Base-by-base conservation (phyloP, 345 rosid genomes). In the Euclidium syriacum region DNA sequence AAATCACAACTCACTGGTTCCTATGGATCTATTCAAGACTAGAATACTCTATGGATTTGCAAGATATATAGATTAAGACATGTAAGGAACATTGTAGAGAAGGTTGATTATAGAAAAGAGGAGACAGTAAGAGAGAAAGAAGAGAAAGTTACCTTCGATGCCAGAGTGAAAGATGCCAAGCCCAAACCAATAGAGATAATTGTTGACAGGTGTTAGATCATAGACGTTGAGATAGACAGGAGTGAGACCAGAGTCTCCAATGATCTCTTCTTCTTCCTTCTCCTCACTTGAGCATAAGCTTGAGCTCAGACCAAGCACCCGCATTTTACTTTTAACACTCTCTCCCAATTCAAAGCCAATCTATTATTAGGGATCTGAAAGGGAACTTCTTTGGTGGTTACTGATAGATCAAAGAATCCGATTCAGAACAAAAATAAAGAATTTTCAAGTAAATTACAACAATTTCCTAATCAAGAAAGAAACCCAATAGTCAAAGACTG, bases 131-230 rank as follows among this genome's bases (percentile, higher is more conserved):
- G n/a, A 20, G 17, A 30, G 17, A 64, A n/a, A 56, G 62, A 53
- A n/a, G 47, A 14, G 7, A 12, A 2, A 27, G 6, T 34, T 74
- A 94, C 99, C 99, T 75, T 94, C 96, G 25, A 94, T 83, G 1
- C 97, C 97, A 0, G 99, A 89, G 80, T 94, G 99, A 71, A 89
- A 94, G 50, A 94, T 81, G 56, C 99, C 99, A 10, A 89, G 89
- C 12, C 99, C 97, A 3, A 89, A 76, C 90, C 90, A 85, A 72
- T 84, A 94, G 65, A 87, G 85, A 69, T 94, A 87, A 82, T 89
- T 79, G 78, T 94, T 94, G 56, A 89, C 74, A 40, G 97, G 90
- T n/a, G 96, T 84, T 59, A 94, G 95, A 73, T 94, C 99, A 73
- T 94, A 94, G 22, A 94, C 89, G 58, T 94, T 94, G 41, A 92